These are phyloP conservation scores for Takashimella tepidaria DNA, from an alignment of 1,284 basidiomycete species.

Conservation along the genomic window DNA sequence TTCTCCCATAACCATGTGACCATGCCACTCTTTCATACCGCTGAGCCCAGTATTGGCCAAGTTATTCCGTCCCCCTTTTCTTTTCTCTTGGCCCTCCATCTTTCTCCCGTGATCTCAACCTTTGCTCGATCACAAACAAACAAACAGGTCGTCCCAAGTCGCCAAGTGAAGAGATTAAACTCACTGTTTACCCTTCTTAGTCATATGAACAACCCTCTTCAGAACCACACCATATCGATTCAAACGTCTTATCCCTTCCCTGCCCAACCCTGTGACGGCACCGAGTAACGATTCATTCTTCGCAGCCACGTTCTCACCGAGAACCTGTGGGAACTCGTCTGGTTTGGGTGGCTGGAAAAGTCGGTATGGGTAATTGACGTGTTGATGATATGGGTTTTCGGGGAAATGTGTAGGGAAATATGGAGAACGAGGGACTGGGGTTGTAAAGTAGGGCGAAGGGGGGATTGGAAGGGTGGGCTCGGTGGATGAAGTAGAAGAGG, in stretches of 20 bases:
- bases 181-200: constrained; percentile 48
- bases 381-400: constrained; percentile 25
- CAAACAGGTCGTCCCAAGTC: background rate
- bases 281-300: constrained; percentile 24
- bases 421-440: constrained; percentile 24
- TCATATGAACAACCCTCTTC: constrained; percentile 46
- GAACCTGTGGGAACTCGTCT: constrained; percentile 17
- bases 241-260: constrained; percentile 31
- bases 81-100: background rate
- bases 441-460: constrained; percentile 2
- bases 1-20: no score
- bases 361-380: constrained; percentile 35
- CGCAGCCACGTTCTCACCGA: constrained; percentile 20
- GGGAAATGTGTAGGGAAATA: constrained; percentile 18
- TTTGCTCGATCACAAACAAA: background rate
- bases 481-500: constrained; percentile 8
- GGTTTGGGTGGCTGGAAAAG: constrained; percentile 14
- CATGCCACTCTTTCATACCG: no score
- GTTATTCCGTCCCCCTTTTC: background rate
- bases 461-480: constrained; percentile 9
- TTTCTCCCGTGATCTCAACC: background rate
- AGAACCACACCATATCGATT: constrained; percentile 32
- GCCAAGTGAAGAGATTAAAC: no score
- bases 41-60: no score
- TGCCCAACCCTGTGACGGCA: constrained; percentile 27